A percentile compares a stretch with the other conserved stretches of the same genome.
These are phyloP conservation scores for Grosmannia serpens DNA, from an alignment of 2,329 filamentous ascomycete species.

Conservation along the genomic window DNA sequence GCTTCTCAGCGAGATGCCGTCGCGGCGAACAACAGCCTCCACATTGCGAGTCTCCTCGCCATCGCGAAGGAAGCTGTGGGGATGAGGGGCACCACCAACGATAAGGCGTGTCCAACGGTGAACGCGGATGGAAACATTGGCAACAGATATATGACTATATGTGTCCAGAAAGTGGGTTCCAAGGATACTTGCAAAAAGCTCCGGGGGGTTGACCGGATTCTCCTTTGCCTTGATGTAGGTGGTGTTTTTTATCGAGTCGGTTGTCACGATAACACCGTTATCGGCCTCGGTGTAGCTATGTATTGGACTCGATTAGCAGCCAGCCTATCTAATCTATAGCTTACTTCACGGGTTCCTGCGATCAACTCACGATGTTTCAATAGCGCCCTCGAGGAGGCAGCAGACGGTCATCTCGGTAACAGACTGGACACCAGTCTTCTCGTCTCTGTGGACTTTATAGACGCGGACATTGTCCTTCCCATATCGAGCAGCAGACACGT, in stretches of 20 bases:
- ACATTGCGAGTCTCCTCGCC: slow-evolving; percentile 79
- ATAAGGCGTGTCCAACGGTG: slow-evolving; percentile 88
- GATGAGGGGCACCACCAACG: slow-evolving; percentile 80
- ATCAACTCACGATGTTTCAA: slow-evolving; percentile 61
- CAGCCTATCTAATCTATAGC: background rate
- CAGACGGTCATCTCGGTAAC: slow-evolving; percentile 93
- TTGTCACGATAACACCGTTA: slow-evolving; percentile 91
- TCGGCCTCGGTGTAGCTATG: slow-evolving; percentile 80
- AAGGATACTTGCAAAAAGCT: slow-evolving; percentile 78
- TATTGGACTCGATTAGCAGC: background rate
- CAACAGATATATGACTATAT: slow-evolving; percentile 78
- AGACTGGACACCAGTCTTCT: slow-evolving; percentile 64
- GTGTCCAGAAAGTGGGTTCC: slow-evolving; percentile 79
- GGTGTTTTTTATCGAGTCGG: slow-evolving; percentile 97
- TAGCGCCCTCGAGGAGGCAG: slow-evolving; percentile 84
- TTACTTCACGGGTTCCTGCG: slow-evolving; percentile 9
- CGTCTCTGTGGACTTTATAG: slow-evolving; percentile 82
- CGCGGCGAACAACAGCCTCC: slow-evolving; percentile 56
- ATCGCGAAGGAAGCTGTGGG: slow-evolving; percentile 89
- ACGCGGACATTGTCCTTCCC: slow-evolving; percentile 98
- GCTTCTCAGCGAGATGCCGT: slow-evolving; percentile 65
- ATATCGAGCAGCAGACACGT: slow-evolving; percentile 57
- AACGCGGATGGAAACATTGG: slow-evolving; percentile 69
- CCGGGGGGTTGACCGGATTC: slow-evolving; percentile 81
- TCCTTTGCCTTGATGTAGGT: slow-evolving; percentile 92